A percentile compares a stretch with the other conserved stretches of the same genome.
Conservation (phyloP, 2,329 filamentous ascomycete species). For the Paecilomyces sp. region DNA sequence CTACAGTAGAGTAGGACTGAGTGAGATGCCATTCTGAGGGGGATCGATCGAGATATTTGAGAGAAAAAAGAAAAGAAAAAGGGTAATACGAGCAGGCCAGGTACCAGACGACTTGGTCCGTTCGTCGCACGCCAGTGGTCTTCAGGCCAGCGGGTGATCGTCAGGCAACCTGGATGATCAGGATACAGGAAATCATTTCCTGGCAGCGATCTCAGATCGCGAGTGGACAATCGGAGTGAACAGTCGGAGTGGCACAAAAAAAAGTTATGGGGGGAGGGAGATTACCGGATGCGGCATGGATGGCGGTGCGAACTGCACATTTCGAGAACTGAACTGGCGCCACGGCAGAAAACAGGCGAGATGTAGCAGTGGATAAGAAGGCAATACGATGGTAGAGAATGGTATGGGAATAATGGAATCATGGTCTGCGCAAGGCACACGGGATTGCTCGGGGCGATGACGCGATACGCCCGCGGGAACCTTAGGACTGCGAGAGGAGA, state of each 20-base stretch:
- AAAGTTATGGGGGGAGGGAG: not conserved
- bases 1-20: no score
- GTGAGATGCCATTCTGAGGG: no score
- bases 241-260: not conserved
- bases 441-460: not conserved
- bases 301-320: not conserved
- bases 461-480: not conserved
- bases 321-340: not conserved
- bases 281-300: not conserved
- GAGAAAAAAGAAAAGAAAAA: no score
- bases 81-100: not conserved
- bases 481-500: no score
- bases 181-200: not conserved
- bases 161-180: not conserved
- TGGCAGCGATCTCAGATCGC: not conserved
- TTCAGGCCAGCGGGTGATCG: not conserved
- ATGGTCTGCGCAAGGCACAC: not conserved
- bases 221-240: not conserved
- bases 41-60: no score
- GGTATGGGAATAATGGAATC: no score
- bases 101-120: not conserved
- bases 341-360: not conserved
- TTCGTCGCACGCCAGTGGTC: not conserved
- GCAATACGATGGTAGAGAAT: no score
- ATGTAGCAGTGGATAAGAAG: no score